phyloP scores from a whole-genome alignment of 2,329 filamentous ascomycete genomes.

The Stemphylium vesicarium region DNA sequence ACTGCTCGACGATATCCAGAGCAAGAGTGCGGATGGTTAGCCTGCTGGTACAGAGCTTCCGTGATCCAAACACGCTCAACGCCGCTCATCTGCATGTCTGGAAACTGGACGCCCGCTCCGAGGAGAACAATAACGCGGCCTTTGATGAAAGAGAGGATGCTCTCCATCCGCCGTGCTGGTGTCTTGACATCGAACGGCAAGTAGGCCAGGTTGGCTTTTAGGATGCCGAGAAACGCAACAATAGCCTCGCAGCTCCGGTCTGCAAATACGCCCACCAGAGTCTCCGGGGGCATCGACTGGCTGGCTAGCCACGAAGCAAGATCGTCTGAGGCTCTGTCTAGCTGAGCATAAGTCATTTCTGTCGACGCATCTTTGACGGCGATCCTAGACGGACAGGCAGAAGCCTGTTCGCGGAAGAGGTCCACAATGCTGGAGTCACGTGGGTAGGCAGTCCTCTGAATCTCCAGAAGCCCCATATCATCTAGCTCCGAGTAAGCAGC shows the following conservation, averaged over 20 bases:
- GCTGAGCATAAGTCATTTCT: constrained; percentile 15
- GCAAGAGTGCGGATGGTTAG: no score
- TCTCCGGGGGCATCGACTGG: constrained; percentile 2
- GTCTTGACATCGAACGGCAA: constrained; percentile 47
- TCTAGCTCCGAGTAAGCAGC: background rate
- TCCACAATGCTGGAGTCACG: constrained; percentile 7
- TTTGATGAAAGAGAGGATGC: constrained; percentile 51
- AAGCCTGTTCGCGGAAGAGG: constrained; percentile 8
- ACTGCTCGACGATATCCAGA: no score
- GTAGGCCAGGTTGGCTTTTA: constrained; percentile 52
- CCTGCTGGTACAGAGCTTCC: constrained; percentile 43
- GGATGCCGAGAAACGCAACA: constrained; percentile 49
- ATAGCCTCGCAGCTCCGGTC: constrained; percentile 22
- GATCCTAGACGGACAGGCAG: background rate
- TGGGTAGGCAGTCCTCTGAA: constrained; percentile 2
- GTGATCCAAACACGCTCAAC: background rate
- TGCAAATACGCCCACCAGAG: constrained; percentile 24
- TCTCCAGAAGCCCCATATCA: background rate
- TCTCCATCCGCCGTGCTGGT: constrained; percentile 34
- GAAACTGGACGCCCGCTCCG: background rate
- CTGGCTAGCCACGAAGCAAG: constrained; percentile 14
- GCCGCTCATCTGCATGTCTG: background rate
- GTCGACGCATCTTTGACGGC: constrained; percentile 17
- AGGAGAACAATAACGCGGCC: constrained; percentile 50
- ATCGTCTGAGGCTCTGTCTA: constrained; percentile 6